Evolutionary conservation across 192 early-diverging fungal species (phyloP).

Genomic region (Powellomyces hirtus): DNA sequence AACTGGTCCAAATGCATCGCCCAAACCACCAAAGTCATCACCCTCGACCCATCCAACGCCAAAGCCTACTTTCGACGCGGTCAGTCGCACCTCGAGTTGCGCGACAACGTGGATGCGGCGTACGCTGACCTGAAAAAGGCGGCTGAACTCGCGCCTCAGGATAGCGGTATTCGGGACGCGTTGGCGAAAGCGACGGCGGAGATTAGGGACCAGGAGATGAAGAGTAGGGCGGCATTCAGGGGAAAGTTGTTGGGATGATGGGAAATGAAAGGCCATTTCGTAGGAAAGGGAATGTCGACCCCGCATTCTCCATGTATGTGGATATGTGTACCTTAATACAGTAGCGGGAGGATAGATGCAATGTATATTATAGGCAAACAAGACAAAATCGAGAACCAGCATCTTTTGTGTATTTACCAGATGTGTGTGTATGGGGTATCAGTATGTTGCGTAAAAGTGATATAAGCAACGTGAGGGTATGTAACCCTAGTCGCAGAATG

Average conservation of each 20-base stretch:
- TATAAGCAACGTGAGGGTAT: no score
- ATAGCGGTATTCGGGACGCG: slow-evolving; percentile 34
- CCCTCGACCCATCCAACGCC: slow-evolving; percentile 32
- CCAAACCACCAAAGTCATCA: slow-evolving; percentile 37
- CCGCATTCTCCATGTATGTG: no score
- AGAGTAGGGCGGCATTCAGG: slow-evolving; percentile 39
- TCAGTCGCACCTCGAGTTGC: slow-evolving; percentile 24
- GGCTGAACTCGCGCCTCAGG: slow-evolving; percentile 37
- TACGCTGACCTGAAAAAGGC: slow-evolving; percentile 40
- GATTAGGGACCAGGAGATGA: slow-evolving; percentile 34
- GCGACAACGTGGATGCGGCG: slow-evolving; percentile 36
- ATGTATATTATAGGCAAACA: no score
- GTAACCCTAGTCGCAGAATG: no score
- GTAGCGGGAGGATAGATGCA: no score
- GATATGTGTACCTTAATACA: no score
- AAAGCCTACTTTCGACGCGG: slow-evolving; percentile 50
- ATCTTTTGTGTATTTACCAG: no score
- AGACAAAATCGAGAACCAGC: no score
- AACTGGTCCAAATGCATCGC: slow-evolving; percentile 32
- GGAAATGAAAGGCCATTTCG: no score
- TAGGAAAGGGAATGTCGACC: no score
- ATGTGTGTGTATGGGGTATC: no score
- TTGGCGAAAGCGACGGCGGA: slow-evolving; percentile 19
- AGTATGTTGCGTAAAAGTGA: no score
- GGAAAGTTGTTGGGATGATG: slow-evolving; percentile 20